Evolutionary conservation across 2,329 filamentous ascomycete species (phyloP).

Genomic region (Ceratocystis colombiana): DNA sequence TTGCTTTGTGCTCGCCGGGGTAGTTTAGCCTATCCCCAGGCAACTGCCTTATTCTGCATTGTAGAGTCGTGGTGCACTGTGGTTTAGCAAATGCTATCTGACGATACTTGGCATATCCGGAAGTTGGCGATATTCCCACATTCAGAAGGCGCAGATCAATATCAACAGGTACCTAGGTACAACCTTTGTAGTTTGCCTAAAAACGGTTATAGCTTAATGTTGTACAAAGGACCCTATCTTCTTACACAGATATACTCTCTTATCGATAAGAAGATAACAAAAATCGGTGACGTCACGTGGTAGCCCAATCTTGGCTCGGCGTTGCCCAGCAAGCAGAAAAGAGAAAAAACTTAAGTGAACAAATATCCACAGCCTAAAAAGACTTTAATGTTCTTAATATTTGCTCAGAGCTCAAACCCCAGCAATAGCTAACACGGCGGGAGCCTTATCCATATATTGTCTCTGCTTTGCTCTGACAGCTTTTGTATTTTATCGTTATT

Average conservation of each 20-base stretch:
- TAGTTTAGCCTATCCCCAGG: conserved; percentile 1
- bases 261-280: conserved; percentile 10
- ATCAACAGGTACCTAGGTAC: no score
- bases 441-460: neutral
- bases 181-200: no score
- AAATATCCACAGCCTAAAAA: conserved; percentile 12
- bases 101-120: neutral
- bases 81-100: neutral
- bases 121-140: no score
- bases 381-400: neutral
- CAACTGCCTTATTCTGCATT: neutral
- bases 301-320: neutral
- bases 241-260: neutral
- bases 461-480: neutral
- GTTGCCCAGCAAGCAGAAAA: neutral
- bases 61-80: neutral
- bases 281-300: conserved; percentile 16
- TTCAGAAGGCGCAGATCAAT: no score
- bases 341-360: neutral
- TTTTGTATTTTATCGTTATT: neutral
- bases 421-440: neutral
- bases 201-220: neutral
- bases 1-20: neutral
- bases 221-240: neutral
- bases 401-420: neutral